Percentiles rank a stretch among this genome's conserved stretches.
Evolutionary conservation across 176 grass and related monocot species (phyloP).

Genomic region (Carex parvula): DNA sequence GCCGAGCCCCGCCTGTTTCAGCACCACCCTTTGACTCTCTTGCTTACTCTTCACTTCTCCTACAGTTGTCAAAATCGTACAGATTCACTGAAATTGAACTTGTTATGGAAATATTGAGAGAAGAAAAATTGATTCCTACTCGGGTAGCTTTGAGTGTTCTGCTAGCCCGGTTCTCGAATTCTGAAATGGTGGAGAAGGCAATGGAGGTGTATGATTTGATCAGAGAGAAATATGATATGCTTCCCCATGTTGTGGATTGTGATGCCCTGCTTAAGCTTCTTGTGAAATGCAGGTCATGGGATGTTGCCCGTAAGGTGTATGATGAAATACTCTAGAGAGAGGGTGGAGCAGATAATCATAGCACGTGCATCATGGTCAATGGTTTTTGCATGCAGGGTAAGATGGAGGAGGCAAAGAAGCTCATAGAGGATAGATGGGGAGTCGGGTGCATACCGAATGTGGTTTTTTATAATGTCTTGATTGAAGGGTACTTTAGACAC

Average conservation of each 20-base stretch:
- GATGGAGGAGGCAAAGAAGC: slow-evolving; percentile 54
- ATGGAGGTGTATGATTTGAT: slow-evolving; percentile 27
- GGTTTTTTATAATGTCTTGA: slow-evolving; percentile 63
- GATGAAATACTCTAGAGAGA: slow-evolving; percentile 59
- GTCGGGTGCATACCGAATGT: slow-evolving; percentile 45
- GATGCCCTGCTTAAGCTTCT: slow-evolving; percentile 51
- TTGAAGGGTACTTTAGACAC: slow-evolving; percentile 56
- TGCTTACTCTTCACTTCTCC: slow-evolving; percentile 26
- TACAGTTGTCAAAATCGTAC: background rate
- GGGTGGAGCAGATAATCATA: slow-evolving; percentile 52
- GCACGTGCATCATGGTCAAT: slow-evolving; percentile 55
- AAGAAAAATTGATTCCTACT: slow-evolving; percentile 6
- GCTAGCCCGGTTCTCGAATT: slow-evolving; percentile 19
- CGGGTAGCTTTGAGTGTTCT: slow-evolving; percentile 20
- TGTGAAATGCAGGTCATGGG: slow-evolving; percentile 32
- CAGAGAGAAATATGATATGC: slow-evolving; percentile 11
- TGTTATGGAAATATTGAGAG: slow-evolving; percentile 9
- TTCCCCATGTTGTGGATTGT: slow-evolving; percentile 33
- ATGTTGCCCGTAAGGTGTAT: slow-evolving; percentile 41
- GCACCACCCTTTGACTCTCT: background rate
- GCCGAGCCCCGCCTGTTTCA: background rate
- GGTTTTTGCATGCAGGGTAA: slow-evolving; percentile 59
- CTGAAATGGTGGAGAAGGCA: slow-evolving; percentile 26
- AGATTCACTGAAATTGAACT: slow-evolving; percentile 10
- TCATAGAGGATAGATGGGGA: slow-evolving; percentile 78